Base-by-base conservation (phyloP, 441 rosid species). In the Pelargonium exstipulatum region DNA sequence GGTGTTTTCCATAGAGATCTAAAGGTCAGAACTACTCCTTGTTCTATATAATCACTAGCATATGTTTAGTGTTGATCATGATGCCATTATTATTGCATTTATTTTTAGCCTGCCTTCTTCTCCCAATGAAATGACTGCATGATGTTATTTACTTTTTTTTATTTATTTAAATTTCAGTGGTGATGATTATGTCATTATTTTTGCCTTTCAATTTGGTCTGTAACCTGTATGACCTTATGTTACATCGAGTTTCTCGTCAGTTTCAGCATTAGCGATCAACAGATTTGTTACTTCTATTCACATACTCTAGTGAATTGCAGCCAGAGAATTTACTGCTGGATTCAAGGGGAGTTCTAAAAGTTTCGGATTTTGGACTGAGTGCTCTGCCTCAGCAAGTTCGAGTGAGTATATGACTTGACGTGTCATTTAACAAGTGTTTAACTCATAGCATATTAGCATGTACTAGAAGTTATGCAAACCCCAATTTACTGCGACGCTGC, bases 351-450 rank as follows among this genome's bases (percentile, higher is more conserved):
- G 69, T 69, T 79, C 87, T 95, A 71, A 95, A 87, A 85, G 91
- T 95, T 70, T 95, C 98, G 22, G 99, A 95, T 79, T 95, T 95
- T 82, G 99, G 99, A 67, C 77, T 95, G 77, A 95, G 99, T 76
- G 98, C 99, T 64, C 82, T 95, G 14, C 98, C 98, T 73, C 98
- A 95, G 81, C 99, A 95, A 92, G 92, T 92, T 79, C 89, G 97
- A 72, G 97, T 95, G 72, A 87, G 97, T 76, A 43, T 66, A 60
- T 76, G 64, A 43, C 29, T 68, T 76, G 70, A 58, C 74, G 48
- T 43, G 49, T 46, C 18, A n/a, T 53, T 14, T 53, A 22, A 3
- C 16, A 22, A 22, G 24, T 22, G 24, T 22, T 22, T 22, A 22
- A 22, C 24, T 22, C 24, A 22, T 22, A 22, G 24, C 24, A 22